phyloP scores from a whole-genome alignment of 495 filamentous ascomycete genomes.

The Xylaria flabelliformis region DNA sequence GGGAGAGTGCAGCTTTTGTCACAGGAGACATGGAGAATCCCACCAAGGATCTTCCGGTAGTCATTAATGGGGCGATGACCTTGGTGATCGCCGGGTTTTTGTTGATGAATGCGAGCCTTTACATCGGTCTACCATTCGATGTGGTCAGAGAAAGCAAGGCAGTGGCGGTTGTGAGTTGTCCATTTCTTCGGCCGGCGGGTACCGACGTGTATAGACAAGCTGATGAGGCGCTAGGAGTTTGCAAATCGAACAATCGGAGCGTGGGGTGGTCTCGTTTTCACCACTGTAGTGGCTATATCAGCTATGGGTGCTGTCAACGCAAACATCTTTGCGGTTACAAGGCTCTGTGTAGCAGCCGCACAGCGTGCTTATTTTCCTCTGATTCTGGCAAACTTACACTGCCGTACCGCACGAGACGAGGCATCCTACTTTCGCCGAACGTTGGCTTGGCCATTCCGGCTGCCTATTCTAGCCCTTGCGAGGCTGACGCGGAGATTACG shows the following conservation, averaged over 20 bases:
- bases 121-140: slow-evolving; percentile 35
- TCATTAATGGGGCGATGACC: slow-evolving; percentile 41
- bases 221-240: slow-evolving; percentile 32
- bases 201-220: slow-evolving; percentile 9
- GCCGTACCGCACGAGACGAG: slow-evolving; percentile 34
- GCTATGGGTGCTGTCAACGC: slow-evolving; percentile 34
- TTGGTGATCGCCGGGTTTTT: slow-evolving; percentile 43
- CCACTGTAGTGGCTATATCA: slow-evolving; percentile 31
- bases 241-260: slow-evolving; percentile 27
- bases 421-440: slow-evolving; percentile 24
- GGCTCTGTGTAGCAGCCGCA: slow-evolving; percentile 33
- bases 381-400: slow-evolving; percentile 33
- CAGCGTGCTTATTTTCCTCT: slow-evolving; percentile 36
- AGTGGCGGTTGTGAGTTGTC: slow-evolving; percentile 37
- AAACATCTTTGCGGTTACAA: slow-evolving; percentile 40
- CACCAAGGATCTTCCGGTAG: slow-evolving; percentile 34
- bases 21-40: slow-evolving; percentile 44
- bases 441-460: slow-evolving; percentile 21
- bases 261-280: slow-evolving; percentile 32
- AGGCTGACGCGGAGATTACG: slow-evolving; percentile 30
- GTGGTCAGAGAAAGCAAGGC: slow-evolving; percentile 36
- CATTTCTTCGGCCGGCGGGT: slow-evolving; percentile 11
- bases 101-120: slow-evolving; percentile 38
- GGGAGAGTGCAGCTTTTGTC: slow-evolving; percentile 44
- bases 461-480: slow-evolving; percentile 23